Conservation (phyloP, 108 stramenopile species). For the Chaetoceros tenuissimus region DNA sequence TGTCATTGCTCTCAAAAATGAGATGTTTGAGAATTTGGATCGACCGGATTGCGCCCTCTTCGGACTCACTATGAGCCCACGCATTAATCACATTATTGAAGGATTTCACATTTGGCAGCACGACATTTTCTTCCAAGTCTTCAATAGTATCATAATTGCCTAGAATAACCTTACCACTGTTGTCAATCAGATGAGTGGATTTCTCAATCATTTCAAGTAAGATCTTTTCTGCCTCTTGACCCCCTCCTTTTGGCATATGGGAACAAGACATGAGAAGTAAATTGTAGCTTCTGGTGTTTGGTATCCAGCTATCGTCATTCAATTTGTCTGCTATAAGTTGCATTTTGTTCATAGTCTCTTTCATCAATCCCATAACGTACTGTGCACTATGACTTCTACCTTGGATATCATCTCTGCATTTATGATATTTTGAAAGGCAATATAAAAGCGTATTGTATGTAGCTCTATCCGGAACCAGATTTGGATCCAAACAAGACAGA, state of each 20-base stretch:
- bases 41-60: not conserved
- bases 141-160: not conserved
- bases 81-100: not conserved
- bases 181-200: not conserved
- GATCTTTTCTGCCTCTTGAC: not conserved
- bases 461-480: conserved; percentile 8
- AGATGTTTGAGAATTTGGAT: not conserved
- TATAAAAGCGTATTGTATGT: not conserved
- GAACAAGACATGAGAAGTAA: not conserved
- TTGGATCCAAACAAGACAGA: not conserved
- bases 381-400: not conserved
- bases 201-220: not conserved
- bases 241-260: not conserved
- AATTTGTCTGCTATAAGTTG: not conserved
- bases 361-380: not conserved
- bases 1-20: not conserved
- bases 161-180: not conserved
- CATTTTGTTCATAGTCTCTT: not conserved
- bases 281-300: not conserved
- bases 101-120: not conserved
- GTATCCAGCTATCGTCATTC: not conserved
- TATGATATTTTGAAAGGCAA: not conserved
- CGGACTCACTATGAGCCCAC: not conserved
- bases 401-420: not conserved
- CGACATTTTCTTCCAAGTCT: not conserved